Evolutionary conservation across 176 grass and related monocot genomes (phyloP).

Genomic region (Elymus sibiricus): DNA sequence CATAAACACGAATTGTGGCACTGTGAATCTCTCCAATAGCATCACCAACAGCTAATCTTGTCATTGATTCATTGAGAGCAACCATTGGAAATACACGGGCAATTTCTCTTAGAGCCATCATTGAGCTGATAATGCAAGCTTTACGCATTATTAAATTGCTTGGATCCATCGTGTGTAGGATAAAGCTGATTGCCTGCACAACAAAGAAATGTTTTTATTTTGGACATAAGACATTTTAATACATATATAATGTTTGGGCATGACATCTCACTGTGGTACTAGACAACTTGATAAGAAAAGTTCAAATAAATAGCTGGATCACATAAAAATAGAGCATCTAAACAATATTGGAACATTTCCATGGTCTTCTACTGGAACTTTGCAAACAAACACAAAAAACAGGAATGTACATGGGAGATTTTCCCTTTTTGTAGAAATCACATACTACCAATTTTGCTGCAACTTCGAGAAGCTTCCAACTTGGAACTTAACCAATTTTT

Average conservation of each 20-base stretch:
- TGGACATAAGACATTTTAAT: not conserved
- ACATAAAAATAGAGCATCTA: not conserved
- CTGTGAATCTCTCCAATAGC: conserved; percentile 88
- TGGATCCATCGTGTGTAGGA: conserved; percentile 98
- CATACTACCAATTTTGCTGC: not conserved
- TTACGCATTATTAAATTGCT: conserved; percentile 98
- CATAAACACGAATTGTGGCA: conserved; percentile 83
- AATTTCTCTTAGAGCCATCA: conserved; percentile 96
- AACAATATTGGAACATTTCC: not conserved
- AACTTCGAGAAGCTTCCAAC: not conserved
- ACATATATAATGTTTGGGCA: not conserved
- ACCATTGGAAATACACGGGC: conserved; percentile 95
- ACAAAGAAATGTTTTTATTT: not conserved
- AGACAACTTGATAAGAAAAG: not conserved
- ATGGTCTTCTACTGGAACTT: not conserved
- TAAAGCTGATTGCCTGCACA: conserved; percentile 63
- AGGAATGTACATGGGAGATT: not conserved
- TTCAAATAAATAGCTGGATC: conserved; percentile 1
- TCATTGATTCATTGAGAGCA: conserved; percentile 78
- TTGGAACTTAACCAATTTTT: not conserved
- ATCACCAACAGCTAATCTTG: conserved; percentile 84
- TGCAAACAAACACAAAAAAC: not conserved
- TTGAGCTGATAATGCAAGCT: conserved; percentile 75
- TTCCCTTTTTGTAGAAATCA: not conserved
- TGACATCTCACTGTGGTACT: not conserved